These are phyloP conservation scores for Tolypocladium inflatum DNA, from an alignment of 2,329 filamentous ascomycete species.

Conservation along the genomic window DNA sequence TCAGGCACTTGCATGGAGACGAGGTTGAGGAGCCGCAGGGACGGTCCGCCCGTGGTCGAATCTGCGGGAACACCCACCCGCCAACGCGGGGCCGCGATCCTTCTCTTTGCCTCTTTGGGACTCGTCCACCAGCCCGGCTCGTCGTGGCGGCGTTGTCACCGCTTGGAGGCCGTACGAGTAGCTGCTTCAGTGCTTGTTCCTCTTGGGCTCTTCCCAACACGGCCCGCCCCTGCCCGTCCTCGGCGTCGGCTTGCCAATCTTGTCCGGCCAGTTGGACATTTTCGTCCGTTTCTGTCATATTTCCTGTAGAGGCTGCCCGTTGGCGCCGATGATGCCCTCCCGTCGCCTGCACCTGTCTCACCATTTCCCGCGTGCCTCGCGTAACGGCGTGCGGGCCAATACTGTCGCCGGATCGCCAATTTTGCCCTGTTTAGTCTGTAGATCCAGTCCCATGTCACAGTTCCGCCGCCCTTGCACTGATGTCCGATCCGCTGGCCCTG, in stretches of 20 bases:
- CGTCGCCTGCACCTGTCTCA: neutral
- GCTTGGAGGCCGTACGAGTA: neutral
- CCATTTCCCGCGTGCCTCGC: neutral
- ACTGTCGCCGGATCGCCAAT: neutral
- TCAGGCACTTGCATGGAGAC: slow-evolving; percentile 5
- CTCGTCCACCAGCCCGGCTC: neutral
- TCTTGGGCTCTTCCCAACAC: neutral
- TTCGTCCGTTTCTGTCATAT: neutral
- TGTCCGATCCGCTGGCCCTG: neutral
- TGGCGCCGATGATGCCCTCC: neutral
- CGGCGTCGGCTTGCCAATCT: neutral
- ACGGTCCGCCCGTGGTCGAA: neutral
- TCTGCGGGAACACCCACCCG: neutral
- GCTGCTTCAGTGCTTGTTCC: neutral
- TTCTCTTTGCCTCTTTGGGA: neutral
- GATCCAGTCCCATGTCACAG: neutral
- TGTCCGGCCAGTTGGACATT: neutral
- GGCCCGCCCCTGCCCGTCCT: neutral
- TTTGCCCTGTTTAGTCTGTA: neutral
- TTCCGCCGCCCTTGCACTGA: no score
- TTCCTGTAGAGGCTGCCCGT: neutral
- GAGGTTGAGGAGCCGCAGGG: slow-evolving; percentile 3
- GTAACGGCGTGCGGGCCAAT: neutral
- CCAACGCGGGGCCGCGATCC: neutral
- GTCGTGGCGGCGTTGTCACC: neutral